A percentile compares a stretch with the other conserved stretches of the same genome.
Evolutionary conservation across 192 early-diverging fungal genomes (phyloP).

Genomic region (Podila minutissima): DNA sequence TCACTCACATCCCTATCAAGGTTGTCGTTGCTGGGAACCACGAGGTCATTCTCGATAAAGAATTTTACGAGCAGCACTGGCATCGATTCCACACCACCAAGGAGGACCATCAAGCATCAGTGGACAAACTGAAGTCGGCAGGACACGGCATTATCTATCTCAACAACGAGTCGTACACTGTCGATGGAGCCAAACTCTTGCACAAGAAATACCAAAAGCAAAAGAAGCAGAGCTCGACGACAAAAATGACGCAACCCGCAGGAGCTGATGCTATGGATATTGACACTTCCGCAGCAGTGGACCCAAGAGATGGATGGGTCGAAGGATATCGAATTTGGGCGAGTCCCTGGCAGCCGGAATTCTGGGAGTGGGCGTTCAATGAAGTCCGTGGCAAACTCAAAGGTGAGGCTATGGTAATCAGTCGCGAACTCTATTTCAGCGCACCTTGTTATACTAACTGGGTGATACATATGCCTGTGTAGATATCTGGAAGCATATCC

Average conservation of each 20-base stretch:
- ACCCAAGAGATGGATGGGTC: conserved; percentile 17
- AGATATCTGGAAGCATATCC: conserved; percentile 42
- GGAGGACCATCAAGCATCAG: conserved; percentile 17
- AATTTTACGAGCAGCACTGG: conserved; percentile 43
- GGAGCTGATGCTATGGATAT: conserved; percentile 6
- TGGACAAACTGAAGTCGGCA: conserved; percentile 19
- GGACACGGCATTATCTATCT: conserved; percentile 42
- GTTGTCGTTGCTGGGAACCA: conserved; percentile 43
- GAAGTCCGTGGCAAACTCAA: conserved; percentile 24
- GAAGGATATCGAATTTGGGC: conserved; percentile 31
- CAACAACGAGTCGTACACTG: conserved; percentile 15
- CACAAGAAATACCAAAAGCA: conserved; percentile 7
- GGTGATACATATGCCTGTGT: not conserved
- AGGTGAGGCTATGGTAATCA: conserved; percentile 1
- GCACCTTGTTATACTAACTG: not conserved
- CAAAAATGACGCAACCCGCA: not conserved
- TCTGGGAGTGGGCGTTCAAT: conserved; percentile 43
- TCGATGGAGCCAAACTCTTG: conserved; percentile 21
- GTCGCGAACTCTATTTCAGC: not conserved
- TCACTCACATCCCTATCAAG: conserved; percentile 26
- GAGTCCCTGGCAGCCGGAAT: conserved; percentile 40
- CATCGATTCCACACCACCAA: conserved; percentile 23
- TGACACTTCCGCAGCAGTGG: not conserved
- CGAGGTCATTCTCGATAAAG: conserved; percentile 26
- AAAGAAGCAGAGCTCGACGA: conserved; percentile 2